These are phyloP conservation scores for Penicillium egyptiacum DNA, from an alignment of 495 filamentous ascomycete genomes.

Conservation along the genomic window DNA sequence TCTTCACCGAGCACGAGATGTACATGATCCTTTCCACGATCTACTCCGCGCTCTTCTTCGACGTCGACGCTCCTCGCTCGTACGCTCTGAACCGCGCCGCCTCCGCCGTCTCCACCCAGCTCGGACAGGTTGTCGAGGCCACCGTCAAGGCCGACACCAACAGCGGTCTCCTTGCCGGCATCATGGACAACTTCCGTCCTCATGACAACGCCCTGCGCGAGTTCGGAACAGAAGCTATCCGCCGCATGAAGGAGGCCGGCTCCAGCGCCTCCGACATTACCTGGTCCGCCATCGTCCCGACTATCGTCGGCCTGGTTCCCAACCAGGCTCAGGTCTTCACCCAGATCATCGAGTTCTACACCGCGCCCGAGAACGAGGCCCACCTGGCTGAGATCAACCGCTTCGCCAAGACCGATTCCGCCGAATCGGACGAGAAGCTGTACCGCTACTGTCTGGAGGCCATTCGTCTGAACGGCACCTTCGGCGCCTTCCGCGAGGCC, in stretches of 20 bases:
- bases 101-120: conserved; percentile 58
- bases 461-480: conserved; percentile 61
- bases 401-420: conserved; percentile 48
- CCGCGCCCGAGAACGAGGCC: conserved; percentile 53
- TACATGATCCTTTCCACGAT: conserved; percentile 72
- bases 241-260: conserved; percentile 64
- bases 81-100: conserved; percentile 62
- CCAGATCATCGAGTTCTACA: conserved; percentile 78
- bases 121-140: conserved; percentile 60
- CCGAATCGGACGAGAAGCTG: conserved; percentile 51
- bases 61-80: conserved; percentile 52
- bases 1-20: conserved; percentile 78
- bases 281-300: conserved; percentile 69
- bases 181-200: conserved; percentile 57
- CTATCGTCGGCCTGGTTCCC: conserved; percentile 60
- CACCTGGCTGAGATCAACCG: conserved; percentile 60
- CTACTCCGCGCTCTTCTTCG: conserved; percentile 58
- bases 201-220: conserved; percentile 56
- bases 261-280: conserved; percentile 66
- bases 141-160: conserved; percentile 65
- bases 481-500: conserved; percentile 56
- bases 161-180: conserved; percentile 53
- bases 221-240: conserved; percentile 70
- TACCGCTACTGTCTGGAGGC: conserved; percentile 54
- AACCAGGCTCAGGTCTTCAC: conserved; percentile 75